phyloP scores from a whole-genome alignment of 352 stramenopile genomes.

The Phytophthora ohioensis region DNA sequence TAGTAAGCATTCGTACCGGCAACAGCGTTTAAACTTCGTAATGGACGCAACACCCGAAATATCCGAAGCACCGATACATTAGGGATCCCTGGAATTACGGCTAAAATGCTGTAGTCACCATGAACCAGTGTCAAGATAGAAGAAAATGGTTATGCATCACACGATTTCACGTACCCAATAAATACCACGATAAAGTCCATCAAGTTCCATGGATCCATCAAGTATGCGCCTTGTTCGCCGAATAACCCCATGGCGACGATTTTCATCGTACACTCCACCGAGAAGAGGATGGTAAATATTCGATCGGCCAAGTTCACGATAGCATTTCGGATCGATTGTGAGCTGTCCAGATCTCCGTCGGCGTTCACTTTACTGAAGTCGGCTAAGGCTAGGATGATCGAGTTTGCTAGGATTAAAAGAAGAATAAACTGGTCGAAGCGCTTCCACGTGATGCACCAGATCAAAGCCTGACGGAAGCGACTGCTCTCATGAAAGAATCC shows the following conservation, averaged over 20 bases:
- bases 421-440: conserved; percentile 88
- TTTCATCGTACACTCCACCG: conserved; percentile 91
- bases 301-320: conserved; percentile 68
- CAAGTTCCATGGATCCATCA: conserved; percentile 90
- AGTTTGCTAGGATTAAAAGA: conserved; percentile 86
- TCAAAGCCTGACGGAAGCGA: conserved; percentile 60
- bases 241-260: conserved; percentile 88
- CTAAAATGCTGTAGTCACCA: conserved; percentile 53
- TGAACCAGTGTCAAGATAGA: background rate
- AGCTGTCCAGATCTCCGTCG: conserved; percentile 50
- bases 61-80: conserved; percentile 69
- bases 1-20: conserved; percentile 43
- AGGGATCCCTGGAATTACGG: conserved; percentile 68
- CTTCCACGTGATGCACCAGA: conserved; percentile 79
- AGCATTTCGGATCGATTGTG: conserved; percentile 53
- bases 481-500: conserved; percentile 59
- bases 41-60: conserved; percentile 67
- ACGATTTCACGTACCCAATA: conserved; percentile 56
- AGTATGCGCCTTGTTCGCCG: conserved; percentile 75
- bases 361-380: conserved; percentile 75
- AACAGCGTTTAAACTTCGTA: conserved; percentile 69
- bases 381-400: conserved; percentile 78
- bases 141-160: background rate
- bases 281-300: conserved; percentile 80
- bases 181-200: conserved; percentile 93